Percentiles rank a stretch among this genome's conserved stretches.
phyloP scores from a whole-genome alignment of 129 eudicot genomes.

The Ambrosia trifida region DNA sequence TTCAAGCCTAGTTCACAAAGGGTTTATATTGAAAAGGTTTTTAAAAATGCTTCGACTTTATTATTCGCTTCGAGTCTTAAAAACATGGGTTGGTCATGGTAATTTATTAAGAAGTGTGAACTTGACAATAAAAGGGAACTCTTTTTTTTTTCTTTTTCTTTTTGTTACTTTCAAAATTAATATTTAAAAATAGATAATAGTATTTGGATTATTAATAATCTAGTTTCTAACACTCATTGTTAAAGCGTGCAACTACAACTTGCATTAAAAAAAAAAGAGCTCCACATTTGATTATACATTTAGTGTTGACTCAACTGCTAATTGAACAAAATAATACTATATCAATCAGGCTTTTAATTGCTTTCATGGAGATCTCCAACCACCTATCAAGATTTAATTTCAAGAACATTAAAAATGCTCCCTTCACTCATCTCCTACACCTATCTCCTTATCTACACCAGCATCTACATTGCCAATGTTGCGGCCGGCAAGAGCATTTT shows the following conservation, averaged over 20 bases:
- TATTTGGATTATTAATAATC: too few species aligned
- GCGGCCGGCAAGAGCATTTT: constrained; percentile 43
- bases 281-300: neutral
- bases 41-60: too few species aligned
- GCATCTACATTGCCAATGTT: neutral
- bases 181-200: too few species aligned
- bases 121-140: too few species aligned
- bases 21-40: too few species aligned
- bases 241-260: neutral
- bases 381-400: neutral
- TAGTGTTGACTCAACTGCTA: constrained; percentile 4
- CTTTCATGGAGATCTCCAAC: neutral
- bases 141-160: too few species aligned
- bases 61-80: too few species aligned
- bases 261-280: constrained; percentile 8
- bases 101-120: too few species aligned
- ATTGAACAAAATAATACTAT: constrained; percentile 3
- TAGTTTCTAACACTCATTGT: too few species aligned
- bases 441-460: constrained; percentile 32
- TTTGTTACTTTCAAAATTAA: too few species aligned
- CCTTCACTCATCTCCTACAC: constrained; percentile 33
- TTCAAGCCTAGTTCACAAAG: too few species aligned
- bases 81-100: too few species aligned
- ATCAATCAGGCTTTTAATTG: neutral
- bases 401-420: constrained; percentile 24